Evolutionary conservation across 768 basidiomycete species (phyloP).

Genomic region (Obba rivulosa): DNA sequence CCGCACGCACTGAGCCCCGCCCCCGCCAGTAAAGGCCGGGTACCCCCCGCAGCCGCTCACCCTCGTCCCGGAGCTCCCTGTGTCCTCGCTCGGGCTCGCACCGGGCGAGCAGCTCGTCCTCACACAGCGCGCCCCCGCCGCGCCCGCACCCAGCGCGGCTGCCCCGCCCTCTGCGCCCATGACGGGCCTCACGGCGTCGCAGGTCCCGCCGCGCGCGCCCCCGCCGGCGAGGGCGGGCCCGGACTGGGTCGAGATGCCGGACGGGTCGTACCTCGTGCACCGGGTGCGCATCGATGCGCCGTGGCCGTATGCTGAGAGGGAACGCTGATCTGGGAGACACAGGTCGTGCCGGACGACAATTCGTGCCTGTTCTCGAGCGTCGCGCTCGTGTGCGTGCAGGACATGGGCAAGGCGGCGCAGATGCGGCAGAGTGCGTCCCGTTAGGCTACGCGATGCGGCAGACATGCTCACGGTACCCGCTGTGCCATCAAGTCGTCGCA

Average conservation of each 20-base stretch:
- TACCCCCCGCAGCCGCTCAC: slow-evolving; percentile 80
- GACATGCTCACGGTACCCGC: too few species aligned
- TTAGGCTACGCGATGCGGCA: not conserved
- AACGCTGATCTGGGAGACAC: not conserved
- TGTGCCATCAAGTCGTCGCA: too few species aligned
- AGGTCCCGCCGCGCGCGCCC: slow-evolving; percentile 17
- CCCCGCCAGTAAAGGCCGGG: slow-evolving; percentile 61
- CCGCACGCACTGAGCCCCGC: not conserved
- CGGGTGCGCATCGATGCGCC: slow-evolving; percentile 38
- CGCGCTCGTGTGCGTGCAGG: slow-evolving; percentile 82
- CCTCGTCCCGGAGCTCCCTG: slow-evolving; percentile 64
- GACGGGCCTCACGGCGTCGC: slow-evolving; percentile 19
- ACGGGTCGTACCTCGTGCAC: slow-evolving; percentile 65
- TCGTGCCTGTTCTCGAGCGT: slow-evolving; percentile 90
- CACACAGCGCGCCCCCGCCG: slow-evolving; percentile 30
- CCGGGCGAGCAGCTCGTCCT: slow-evolving; percentile 87
- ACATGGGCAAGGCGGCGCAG: slow-evolving; percentile 58
- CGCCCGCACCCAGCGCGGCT: slow-evolving; percentile 6
- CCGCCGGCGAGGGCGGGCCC: slow-evolving; percentile 33
- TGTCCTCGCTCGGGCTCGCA: slow-evolving; percentile 72
- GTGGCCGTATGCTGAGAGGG: not conserved
- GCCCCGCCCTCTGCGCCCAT: slow-evolving; percentile 8
- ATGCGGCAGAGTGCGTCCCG: slow-evolving; percentile 65
- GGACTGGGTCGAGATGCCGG: slow-evolving; percentile 52
- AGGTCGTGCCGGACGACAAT: slow-evolving; percentile 97